Evolutionary conservation across 73 alveolate species (phyloP).

Genomic region (Breviolum minutum): DNA sequence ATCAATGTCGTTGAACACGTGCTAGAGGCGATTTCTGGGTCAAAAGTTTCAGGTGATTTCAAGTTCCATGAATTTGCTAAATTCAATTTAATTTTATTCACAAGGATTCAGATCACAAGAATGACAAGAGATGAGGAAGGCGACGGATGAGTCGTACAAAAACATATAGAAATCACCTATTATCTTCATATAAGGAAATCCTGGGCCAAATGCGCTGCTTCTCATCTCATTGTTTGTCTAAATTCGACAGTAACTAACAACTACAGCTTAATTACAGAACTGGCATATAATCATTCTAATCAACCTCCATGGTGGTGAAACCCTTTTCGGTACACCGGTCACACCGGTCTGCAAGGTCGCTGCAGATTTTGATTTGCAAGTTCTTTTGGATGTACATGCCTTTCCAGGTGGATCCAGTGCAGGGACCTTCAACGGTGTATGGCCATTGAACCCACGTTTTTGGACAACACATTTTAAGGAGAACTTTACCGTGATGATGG

Average conservation of each 20-base stretch:
- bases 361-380: slow-evolving; percentile 50
- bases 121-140: too few relatives aligned
- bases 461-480: slow-evolving; percentile 49
- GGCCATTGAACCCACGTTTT: slow-evolving; percentile 82
- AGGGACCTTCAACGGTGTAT: slow-evolving; percentile 80
- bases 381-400: slow-evolving; percentile 67
- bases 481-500: slow-evolving; percentile 33
- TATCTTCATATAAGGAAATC: too few relatives aligned
- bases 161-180: too few relatives aligned
- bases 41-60: neutral
- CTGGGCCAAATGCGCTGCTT: neutral
- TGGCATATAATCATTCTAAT: too few relatives aligned
- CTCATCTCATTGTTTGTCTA: neutral
- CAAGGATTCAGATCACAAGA: too few relatives aligned
- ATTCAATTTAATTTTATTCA: too few relatives aligned
- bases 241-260: too few relatives aligned
- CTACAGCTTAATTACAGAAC: too few relatives aligned
- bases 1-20: slow-evolving; percentile 25
- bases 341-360: too few relatives aligned
- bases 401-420: slow-evolving; percentile 91
- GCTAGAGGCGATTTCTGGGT: slow-evolving; percentile 31
- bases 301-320: too few relatives aligned
- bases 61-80: slow-evolving; percentile 11
- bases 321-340: too few relatives aligned
- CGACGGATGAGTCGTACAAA: too few relatives aligned